These are phyloP conservation scores for Trametes maxima DNA, from an alignment of 768 basidiomycete genomes.

Conservation along the genomic window DNA sequence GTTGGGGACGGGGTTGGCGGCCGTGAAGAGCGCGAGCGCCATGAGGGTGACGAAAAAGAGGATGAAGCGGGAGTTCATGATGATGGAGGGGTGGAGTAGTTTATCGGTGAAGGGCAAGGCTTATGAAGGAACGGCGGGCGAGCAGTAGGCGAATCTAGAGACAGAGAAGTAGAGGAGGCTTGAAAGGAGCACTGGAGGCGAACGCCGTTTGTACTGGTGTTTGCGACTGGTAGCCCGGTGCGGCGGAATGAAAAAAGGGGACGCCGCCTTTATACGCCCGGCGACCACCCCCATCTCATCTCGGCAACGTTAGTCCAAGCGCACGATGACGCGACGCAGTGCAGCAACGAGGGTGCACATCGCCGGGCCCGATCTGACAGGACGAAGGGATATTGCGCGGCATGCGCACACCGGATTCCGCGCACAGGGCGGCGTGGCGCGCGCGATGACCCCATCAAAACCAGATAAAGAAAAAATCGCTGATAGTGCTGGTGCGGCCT, in stretches of 20 bases:
- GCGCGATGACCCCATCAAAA: constrained; percentile 1
- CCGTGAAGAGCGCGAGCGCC: constrained; percentile 26
- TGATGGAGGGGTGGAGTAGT: not conserved
- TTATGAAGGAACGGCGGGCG: constrained; percentile 6
- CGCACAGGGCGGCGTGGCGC: constrained; percentile 1
- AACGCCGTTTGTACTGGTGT: constrained; percentile 14
- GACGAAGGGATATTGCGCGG: constrained; percentile 24
- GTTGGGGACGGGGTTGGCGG: constrained; percentile 25
- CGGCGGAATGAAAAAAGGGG: not conserved
- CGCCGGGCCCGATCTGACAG: constrained; percentile 19
- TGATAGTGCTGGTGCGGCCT: constrained; percentile 8
- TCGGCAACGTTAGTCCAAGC: constrained; percentile 10
- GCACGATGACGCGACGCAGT: constrained; percentile 20
- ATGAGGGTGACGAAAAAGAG: constrained; percentile 30
- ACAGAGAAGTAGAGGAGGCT: not conserved
- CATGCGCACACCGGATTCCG: not conserved
- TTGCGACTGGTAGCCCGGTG: constrained; percentile 7
- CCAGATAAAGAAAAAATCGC: constrained; percentile 1
- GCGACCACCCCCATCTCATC: constrained; percentile 4
- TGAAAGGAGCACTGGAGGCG: constrained; percentile 2
- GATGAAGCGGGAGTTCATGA: constrained; percentile 27
- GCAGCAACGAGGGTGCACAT: constrained; percentile 12
- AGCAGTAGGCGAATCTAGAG: not conserved
- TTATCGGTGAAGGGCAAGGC: not conserved
- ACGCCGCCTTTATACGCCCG: constrained; percentile 8